Evolutionary conservation across 1,284 basidiomycete species (phyloP).

Genomic region (Gastroboletus turbinatus): DNA sequence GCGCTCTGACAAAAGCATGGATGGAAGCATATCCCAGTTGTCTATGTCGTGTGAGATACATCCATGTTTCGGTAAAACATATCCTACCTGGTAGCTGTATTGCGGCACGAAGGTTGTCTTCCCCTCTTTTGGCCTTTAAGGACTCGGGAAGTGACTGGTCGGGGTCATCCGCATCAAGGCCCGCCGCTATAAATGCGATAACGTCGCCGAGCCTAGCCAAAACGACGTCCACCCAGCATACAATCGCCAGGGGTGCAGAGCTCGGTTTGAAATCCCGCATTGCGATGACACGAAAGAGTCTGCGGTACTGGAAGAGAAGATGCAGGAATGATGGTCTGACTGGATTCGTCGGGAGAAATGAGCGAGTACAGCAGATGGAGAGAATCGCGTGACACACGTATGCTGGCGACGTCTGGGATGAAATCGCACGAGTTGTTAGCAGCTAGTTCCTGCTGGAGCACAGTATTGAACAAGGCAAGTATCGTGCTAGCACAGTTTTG

Average conservation of each 20-base stretch:
- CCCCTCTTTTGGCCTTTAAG: constrained; percentile 43
- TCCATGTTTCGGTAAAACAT: not conserved
- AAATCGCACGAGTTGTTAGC: constrained; percentile 1
- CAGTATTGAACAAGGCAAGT: constrained; percentile 34
- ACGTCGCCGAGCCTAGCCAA: constrained; percentile 53
- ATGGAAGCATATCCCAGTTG: constrained; percentile 47
- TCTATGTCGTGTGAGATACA: constrained; percentile 32
- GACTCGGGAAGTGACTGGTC: constrained; percentile 26
- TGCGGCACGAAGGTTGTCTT: constrained; percentile 54
- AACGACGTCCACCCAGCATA: constrained; percentile 65
- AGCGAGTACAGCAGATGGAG: not conserved
- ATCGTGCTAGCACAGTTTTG: constrained; percentile 38
- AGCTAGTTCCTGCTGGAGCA: constrained; percentile 17
- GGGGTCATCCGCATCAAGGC: constrained; percentile 21
- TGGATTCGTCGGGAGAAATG: constrained; percentile 7
- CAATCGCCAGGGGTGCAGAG: constrained; percentile 33
- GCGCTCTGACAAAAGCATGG: constrained; percentile 44
- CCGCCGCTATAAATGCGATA: constrained; percentile 37
- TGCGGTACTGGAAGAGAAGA: constrained; percentile 51
- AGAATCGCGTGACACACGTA: constrained; percentile 21
- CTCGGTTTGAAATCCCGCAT: constrained; percentile 26
- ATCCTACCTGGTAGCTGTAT: constrained; percentile 61
- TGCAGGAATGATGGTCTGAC: constrained; percentile 33
- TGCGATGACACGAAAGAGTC: constrained; percentile 46
- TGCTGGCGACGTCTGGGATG: constrained; percentile 24